phyloP scores from a whole-genome alignment of 2,329 filamentous ascomycete genomes.

The Talaromyces sp. region DNA sequence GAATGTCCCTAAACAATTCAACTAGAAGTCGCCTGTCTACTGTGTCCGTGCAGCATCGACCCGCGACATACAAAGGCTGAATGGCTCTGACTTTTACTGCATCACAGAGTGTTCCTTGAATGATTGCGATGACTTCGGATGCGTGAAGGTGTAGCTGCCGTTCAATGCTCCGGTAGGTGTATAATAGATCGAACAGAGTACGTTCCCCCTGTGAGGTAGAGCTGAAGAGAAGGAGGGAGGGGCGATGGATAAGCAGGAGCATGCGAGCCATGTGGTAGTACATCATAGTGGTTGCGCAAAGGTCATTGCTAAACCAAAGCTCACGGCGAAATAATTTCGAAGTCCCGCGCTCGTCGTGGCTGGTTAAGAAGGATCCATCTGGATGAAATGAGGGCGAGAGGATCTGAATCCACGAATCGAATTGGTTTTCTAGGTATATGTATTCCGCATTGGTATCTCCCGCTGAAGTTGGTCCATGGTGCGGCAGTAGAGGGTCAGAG shows the following conservation, averaged over 20 bases:
- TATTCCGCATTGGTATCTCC: background rate
- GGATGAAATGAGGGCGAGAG: conserved; percentile 7
- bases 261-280: conserved; percentile 19
- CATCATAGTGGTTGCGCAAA: conserved; percentile 14
- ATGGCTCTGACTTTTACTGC: conserved; percentile 14
- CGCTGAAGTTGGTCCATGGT: background rate
- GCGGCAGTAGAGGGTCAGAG: background rate
- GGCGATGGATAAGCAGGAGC: conserved; percentile 12
- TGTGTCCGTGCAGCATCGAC: conserved; percentile 7
- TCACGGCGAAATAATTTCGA: conserved; percentile 3
- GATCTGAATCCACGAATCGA: conserved; percentile 2
- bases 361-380: background rate
- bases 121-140: conserved; percentile 9
- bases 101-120: conserved; percentile 11
- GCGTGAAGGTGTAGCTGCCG: conserved; percentile 3
- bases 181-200: conserved; percentile 4
- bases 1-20: background rate
- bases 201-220: background rate
- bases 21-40: background rate
- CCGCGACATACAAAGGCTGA: conserved; percentile 17
- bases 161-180: conserved; percentile 7
- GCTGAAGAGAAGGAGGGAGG: background rate
- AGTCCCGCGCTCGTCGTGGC: background rate
- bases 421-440: conserved; percentile 1
- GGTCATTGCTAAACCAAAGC: conserved; percentile 16